Evolutionary conservation across 2,329 filamentous ascomycete genomes (phyloP), one percentile per base, ranked within the genome.

Genomic region (Helotiales sp.): DNA sequence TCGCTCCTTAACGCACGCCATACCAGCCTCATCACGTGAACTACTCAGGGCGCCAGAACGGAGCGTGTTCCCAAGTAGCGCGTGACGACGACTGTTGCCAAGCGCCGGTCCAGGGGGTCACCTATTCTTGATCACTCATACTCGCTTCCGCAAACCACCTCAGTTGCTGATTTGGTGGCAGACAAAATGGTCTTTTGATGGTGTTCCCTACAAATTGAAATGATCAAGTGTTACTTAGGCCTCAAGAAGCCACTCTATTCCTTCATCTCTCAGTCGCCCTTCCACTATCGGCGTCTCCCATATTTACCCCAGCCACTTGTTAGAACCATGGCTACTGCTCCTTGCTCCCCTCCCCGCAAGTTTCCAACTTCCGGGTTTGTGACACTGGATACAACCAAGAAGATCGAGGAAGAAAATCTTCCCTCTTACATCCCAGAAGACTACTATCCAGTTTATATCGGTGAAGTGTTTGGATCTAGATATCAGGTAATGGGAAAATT

Each of bases 361-460:
- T 67, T 69, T 67, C 66, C 69, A 5, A 69, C 66, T 62, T 69
- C 66, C 62, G 66, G 66, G 58, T 71, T 67, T 67, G 69, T 65
- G 61, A 22, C 8, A 64, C 61, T 71, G 17, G 69, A 69, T n/a
- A 40, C 66, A 59, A 65, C 45, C 7, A 63, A 63, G 57, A 67
- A 67, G 24, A 65, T 69, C 61, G 69, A 69, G 61, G 67, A 69
- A 67, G 67, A 69, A 63, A 30, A 57, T 43, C 17, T 69, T 63
- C 64, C 64, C 37, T 69, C 50, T 49, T 69, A 69, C 61, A 45
- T 59, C 52, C 61, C 67, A 54, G 60, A 63, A 43, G 61, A 64
- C 26, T 64, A 64, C 24, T 64, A 63, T 66, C 49, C 59, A 34
- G 30, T 34, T 34, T 34, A 34, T 34, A 34, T 34, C 30, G 30